Evolutionary conservation across 2,329 filamentous ascomycete species (phyloP).

Genomic region (Metarhizium brunneum): DNA sequence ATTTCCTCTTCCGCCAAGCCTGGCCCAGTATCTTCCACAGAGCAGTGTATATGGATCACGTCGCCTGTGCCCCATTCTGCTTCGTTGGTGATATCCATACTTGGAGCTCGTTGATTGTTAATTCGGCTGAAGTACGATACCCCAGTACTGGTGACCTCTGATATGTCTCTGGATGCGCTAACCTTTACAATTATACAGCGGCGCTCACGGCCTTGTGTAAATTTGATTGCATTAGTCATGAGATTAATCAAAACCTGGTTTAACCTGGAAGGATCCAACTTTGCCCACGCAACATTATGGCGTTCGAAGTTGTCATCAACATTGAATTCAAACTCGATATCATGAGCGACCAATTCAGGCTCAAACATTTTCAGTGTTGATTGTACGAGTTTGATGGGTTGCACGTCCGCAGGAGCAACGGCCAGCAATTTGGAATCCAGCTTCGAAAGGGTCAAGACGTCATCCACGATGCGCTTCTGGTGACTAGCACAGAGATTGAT

Average conservation of each 20-base stretch:
- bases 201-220: conserved; percentile 50
- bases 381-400: conserved; percentile 59
- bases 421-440: conserved; percentile 62
- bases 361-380: conserved; percentile 72
- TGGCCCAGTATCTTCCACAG: conserved; percentile 64
- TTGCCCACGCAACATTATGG: conserved; percentile 61
- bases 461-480: conserved; percentile 64
- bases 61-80: conserved; percentile 65
- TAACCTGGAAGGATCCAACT: conserved; percentile 64
- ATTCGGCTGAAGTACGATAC: conserved; percentile 39
- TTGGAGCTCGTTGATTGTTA: conserved; percentile 23
- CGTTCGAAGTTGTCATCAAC: conserved; percentile 59
- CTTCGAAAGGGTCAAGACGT: conserved; percentile 58
- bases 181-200: conserved; percentile 55
- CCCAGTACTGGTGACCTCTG: conserved; percentile 28
- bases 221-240: conserved; percentile 59
- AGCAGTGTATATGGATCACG: conserved; percentile 62
- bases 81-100: conserved; percentile 37
- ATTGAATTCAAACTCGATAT: conserved; percentile 60
- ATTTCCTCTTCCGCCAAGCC: conserved; percentile 55
- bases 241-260: conserved; percentile 71
- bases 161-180: conserved; percentile 48
- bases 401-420: conserved; percentile 61
- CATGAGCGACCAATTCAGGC: conserved; percentile 60
- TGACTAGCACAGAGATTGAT: conserved; percentile 73